Conservation (phyloP, 1,284 basidiomycete species). For the Trichosporon coremiiforme region DNA sequence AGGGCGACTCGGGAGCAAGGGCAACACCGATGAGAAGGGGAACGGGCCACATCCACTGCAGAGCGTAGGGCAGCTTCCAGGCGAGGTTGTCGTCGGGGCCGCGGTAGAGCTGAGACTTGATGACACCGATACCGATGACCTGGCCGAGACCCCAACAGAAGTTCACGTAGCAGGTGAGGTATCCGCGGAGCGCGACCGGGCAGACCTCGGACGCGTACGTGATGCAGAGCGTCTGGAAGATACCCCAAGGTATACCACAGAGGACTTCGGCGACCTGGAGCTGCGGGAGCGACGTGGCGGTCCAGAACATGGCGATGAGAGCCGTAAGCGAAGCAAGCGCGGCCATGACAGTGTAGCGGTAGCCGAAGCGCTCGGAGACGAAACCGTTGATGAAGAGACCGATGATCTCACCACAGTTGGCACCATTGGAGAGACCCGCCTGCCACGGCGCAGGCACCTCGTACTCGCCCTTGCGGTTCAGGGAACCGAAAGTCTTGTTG, state of each 20-base stretch:
- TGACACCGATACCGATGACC: constrained; percentile 52
- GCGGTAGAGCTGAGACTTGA: constrained; percentile 45
- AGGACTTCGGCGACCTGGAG: constrained; percentile 48
- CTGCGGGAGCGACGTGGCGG: constrained; percentile 42
- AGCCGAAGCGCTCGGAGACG: constrained; percentile 55
- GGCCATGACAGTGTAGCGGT: constrained; percentile 48
- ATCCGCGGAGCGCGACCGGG: constrained; percentile 51
- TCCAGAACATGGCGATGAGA: constrained; percentile 51
- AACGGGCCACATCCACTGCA: constrained; percentile 51
- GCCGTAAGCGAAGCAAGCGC: constrained; percentile 43
- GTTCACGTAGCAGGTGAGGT: constrained; percentile 53
- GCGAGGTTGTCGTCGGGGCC: constrained; percentile 41
- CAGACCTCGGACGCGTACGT: constrained; percentile 41
- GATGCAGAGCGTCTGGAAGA: constrained; percentile 33
- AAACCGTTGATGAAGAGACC: constrained; percentile 56
- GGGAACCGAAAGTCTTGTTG: constrained; percentile 49
- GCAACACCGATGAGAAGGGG: constrained; percentile 44
- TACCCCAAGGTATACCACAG: constrained; percentile 50
- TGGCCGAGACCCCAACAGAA: constrained; percentile 54
- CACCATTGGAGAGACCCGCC: constrained; percentile 56
- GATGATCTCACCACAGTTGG: constrained; percentile 55
- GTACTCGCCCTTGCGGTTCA: constrained; percentile 50
- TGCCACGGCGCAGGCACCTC: constrained; percentile 59
- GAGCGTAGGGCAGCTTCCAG: constrained; percentile 48
- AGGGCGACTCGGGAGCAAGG: constrained; percentile 39